Percentiles rank a stretch among this genome's conserved stretches.
Evolutionary conservation across 2,329 filamentous ascomycete genomes (phyloP).

Genomic region (Teratosphaeria epicoccoides): DNA sequence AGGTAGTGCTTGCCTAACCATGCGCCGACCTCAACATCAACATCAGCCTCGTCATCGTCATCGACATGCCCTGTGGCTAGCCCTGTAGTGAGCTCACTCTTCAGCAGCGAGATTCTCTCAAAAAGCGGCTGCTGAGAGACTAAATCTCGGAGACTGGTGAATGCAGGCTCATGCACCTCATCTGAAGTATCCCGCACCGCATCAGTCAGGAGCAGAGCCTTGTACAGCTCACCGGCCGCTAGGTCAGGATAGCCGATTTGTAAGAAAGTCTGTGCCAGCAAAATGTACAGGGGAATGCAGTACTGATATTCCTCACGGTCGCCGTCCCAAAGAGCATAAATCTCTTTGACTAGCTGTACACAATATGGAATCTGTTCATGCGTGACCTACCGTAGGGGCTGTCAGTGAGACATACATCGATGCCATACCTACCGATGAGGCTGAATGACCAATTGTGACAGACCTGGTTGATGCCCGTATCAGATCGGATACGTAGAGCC

Average conservation of each 20-base stretch:
- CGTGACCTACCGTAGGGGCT: neutral
- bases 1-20: slow-evolving; percentile 36
- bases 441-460: neutral
- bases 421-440: neutral
- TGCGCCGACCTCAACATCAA: slow-evolving; percentile 26
- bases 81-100: slow-evolving; percentile 18
- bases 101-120: slow-evolving; percentile 23
- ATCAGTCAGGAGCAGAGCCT: slow-evolving; percentile 76
- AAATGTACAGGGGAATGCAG: slow-evolving; percentile 21
- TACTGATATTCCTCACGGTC: neutral
- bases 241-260: slow-evolving; percentile 79
- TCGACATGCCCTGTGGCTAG: slow-evolving; percentile 10
- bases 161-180: slow-evolving; percentile 58
- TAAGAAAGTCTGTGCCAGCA: slow-evolving; percentile 61
- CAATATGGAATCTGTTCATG: neutral
- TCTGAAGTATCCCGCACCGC: slow-evolving; percentile 67
- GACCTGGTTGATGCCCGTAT: neutral
- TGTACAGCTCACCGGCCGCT: slow-evolving; percentile 80
- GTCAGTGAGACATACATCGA: neutral
- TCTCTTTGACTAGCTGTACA: neutral
- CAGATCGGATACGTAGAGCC: neutral
- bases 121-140: slow-evolving; percentile 28
- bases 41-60: slow-evolving; percentile 12
- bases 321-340: neutral
- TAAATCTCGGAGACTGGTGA: slow-evolving; percentile 3